Conservation (phyloP, 2,329 filamentous ascomycete genomes). For the Xylaria arbuscula region DNA sequence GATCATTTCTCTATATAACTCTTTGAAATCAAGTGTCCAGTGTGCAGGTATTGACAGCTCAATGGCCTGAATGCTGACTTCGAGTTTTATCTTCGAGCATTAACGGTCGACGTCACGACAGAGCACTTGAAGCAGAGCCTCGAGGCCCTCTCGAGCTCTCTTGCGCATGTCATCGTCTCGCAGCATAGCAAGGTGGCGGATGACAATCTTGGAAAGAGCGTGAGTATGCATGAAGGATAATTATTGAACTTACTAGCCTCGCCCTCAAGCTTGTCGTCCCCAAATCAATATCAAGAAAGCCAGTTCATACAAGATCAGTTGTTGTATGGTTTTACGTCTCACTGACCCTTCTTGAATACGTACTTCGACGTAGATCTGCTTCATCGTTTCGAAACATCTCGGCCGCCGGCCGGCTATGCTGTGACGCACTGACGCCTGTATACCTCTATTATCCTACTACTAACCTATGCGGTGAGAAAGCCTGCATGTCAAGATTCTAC, state of each 20-base stretch:
- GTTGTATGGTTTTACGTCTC: background rate
- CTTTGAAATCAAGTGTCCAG: constrained; percentile 5
- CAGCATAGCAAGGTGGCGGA: background rate
- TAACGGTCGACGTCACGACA: background rate
- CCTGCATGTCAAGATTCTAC: background rate
- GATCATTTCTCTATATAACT: background rate
- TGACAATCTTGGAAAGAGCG: background rate
- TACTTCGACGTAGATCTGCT: background rate
- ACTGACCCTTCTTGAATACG: too few species aligned
- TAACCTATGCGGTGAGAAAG: background rate
- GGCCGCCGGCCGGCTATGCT: background rate
- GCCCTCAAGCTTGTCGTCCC: background rate
- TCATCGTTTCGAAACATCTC: background rate
- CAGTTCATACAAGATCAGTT: background rate
- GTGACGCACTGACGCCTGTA: background rate
- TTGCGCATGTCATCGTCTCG: background rate
- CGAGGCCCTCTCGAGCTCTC: background rate
- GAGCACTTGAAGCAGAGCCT: background rate
- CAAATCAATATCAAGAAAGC: constrained; percentile 8
- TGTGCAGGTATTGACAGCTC: background rate
- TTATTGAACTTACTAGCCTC: background rate
- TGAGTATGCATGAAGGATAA: background rate
- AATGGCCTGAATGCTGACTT: background rate
- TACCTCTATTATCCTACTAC: background rate
- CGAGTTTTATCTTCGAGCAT: background rate